Conservation (phyloP, 2,329 filamentous ascomycete genomes). For the Xylariaceae sp. region DNA sequence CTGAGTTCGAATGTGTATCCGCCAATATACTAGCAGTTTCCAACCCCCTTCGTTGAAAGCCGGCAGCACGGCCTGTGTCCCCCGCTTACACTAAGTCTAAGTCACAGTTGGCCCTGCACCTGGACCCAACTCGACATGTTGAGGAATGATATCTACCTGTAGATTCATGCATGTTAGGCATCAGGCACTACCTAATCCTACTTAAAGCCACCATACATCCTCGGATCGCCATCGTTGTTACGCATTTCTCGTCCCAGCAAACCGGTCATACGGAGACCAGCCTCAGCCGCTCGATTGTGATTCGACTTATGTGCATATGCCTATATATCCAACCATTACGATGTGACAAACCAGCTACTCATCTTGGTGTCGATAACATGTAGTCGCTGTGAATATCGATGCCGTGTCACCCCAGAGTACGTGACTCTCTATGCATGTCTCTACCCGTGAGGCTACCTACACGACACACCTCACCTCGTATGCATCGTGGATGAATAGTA, state of each 20-base stretch:
- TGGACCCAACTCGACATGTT: not conserved
- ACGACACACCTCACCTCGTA: not conserved
- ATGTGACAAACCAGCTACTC: not conserved
- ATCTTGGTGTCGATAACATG: not conserved
- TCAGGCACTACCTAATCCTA: not conserved
- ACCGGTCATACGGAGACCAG: not conserved
- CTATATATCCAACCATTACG: not conserved
- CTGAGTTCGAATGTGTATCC: not conserved
- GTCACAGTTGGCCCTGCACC: not conserved
- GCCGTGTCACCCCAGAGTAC: not conserved
- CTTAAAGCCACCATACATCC: not conserved
- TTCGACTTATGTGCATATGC: not conserved
- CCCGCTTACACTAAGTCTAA: not conserved
- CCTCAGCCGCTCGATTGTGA: not conserved
- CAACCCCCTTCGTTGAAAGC: not conserved
- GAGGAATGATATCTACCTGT: not conserved
- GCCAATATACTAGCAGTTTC: not conserved
- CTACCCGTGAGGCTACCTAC: not conserved
- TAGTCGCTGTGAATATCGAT: not conserved
- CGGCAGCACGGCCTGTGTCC: not conserved
- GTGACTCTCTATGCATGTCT: not conserved
- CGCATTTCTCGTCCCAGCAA: not conserved
- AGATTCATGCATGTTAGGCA: not conserved
- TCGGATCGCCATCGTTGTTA: not conserved
- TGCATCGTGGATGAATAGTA: too few relatives aligned